Evolutionary conservation across 495 filamentous ascomycete genomes (phyloP).

Genomic region (Penicillium bovifimosum): DNA sequence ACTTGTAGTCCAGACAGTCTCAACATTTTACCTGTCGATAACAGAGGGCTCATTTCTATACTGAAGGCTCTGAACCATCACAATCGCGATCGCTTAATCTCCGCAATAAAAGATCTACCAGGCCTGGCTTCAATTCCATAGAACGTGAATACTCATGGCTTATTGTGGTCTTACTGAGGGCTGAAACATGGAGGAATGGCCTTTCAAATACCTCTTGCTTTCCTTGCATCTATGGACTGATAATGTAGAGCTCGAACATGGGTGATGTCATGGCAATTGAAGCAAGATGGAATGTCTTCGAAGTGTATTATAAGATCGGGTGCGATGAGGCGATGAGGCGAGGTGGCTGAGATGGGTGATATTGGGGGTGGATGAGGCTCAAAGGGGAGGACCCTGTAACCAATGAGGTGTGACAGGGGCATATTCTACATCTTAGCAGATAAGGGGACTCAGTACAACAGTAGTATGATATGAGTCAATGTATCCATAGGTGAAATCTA

Average conservation of each 20-base stretch:
- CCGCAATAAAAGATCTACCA: too few species aligned
- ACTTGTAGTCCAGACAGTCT: too few species aligned
- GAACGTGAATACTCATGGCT: not conserved
- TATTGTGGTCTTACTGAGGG: not conserved
- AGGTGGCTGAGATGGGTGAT: not conserved
- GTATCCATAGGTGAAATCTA: too few species aligned
- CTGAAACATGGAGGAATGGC: not conserved
- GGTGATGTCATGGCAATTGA: constrained; percentile 5
- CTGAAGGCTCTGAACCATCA: too few species aligned
- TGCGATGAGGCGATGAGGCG: not conserved
- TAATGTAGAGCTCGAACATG: constrained; percentile 3
- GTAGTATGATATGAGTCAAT: too few species aligned
- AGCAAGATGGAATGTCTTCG: not conserved
- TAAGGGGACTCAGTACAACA: too few species aligned
- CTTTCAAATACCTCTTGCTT: not conserved
- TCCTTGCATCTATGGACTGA: not conserved
- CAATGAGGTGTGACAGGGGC: not conserved
- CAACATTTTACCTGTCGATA: too few species aligned
- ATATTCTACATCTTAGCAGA: not conserved
- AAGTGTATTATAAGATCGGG: not conserved
- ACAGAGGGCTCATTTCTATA: too few species aligned
- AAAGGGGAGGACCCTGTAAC: not conserved
- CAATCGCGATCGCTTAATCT: too few species aligned
- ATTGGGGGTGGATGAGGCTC: not conserved
- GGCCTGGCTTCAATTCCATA: too few species aligned